A percentile compares a stretch with the other conserved stretches of the same genome.
Conservation (phyloP, 1,284 basidiomycete species). For the Ustilago tritici region DNA sequence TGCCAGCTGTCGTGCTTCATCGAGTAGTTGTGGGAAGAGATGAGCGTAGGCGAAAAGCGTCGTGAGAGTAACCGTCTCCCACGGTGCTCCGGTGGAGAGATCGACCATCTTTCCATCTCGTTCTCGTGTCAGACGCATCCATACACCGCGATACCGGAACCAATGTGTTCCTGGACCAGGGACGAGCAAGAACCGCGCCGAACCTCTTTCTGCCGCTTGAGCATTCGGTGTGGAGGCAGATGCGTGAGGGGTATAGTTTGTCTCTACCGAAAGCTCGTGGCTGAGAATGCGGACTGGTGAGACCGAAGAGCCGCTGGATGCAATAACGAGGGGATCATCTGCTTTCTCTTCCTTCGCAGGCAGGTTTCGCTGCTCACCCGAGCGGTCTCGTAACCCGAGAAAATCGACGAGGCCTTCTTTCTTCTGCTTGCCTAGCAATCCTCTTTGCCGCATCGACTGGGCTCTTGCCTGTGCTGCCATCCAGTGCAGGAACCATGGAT, state of each 20-base stretch:
- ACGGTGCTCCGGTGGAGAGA: constrained; percentile 89
- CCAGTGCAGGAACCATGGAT: constrained; percentile 98
- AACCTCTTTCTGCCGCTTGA: constrained; percentile 49
- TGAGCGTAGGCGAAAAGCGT: constrained; percentile 86
- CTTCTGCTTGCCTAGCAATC: constrained; percentile 52
- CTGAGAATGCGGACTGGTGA: constrained; percentile 70
- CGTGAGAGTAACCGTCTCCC: constrained; percentile 97
- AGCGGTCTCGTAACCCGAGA: constrained; percentile 47
- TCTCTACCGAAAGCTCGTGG: constrained; percentile 95
- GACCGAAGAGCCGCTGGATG: constrained; percentile 65
- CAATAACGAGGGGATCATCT: constrained; percentile 68
- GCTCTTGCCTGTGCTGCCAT: constrained; percentile 77
- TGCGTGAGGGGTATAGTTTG: constrained; percentile 69
- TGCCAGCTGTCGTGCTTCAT: constrained; percentile 89
- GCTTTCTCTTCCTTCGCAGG: constrained; percentile 9
- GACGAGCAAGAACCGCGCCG: constrained; percentile 83
- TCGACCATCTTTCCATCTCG: constrained; percentile 82
- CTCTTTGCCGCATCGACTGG: constrained; percentile 61
- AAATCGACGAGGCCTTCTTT: constrained; percentile 61
- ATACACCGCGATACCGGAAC: constrained; percentile 87
- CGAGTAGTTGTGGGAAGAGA: constrained; percentile 83
- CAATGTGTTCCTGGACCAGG: constrained; percentile 96
- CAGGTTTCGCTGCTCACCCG: constrained; percentile 13
- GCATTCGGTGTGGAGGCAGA: constrained; percentile 45
- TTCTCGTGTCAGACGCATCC: constrained; percentile 93